phyloP scores from a whole-genome alignment of 106 monocot genomes.

The Apostasia shenzhenica region DNA sequence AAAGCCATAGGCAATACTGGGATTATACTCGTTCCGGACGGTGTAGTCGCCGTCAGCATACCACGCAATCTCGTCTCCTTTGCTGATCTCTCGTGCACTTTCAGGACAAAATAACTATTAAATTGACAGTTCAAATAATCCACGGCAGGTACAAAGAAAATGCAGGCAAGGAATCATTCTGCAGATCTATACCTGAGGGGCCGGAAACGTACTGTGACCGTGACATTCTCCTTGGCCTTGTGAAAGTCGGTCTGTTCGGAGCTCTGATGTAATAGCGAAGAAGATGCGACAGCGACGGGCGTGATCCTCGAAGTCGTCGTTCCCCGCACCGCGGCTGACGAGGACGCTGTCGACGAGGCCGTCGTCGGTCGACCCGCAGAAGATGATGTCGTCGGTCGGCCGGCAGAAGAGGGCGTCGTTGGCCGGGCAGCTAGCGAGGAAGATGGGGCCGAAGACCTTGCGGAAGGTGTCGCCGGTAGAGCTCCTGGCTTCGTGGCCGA shows the following conservation, averaged over 20 bases:
- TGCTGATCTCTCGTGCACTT: slow-evolving; percentile 82
- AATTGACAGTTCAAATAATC: neutral
- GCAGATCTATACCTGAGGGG: slow-evolving; percentile 57
- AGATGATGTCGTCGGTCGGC: slow-evolving; percentile 34
- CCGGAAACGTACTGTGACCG: slow-evolving; percentile 87
- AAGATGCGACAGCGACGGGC: slow-evolving; percentile 7
- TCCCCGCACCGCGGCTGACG: neutral
- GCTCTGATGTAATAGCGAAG: slow-evolving; percentile 6
- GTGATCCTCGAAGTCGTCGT: slow-evolving; percentile 12
- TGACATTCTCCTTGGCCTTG: slow-evolving; percentile 82
- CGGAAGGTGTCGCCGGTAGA: slow-evolving; percentile 44
- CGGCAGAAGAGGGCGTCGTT: slow-evolving; percentile 22
- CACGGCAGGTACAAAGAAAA: neutral
- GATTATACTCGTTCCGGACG: slow-evolving; percentile 82
- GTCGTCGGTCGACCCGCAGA: neutral
- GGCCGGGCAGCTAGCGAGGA: slow-evolving; percentile 21
- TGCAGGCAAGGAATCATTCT: neutral
- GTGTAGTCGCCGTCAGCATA: slow-evolving; percentile 86
- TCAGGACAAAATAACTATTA: neutral
- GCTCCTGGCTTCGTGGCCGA: slow-evolving; percentile 19
- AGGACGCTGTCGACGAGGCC: slow-evolving; percentile 6
- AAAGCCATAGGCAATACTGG: slow-evolving; percentile 62
- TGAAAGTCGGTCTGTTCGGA: slow-evolving; percentile 15
- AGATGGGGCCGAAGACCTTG: slow-evolving; percentile 13
- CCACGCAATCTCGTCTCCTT: slow-evolving; percentile 99